These are phyloP conservation scores for Termitomyces titanicus DNA, from an alignment of 768 basidiomycete species.

Conservation along the genomic window DNA sequence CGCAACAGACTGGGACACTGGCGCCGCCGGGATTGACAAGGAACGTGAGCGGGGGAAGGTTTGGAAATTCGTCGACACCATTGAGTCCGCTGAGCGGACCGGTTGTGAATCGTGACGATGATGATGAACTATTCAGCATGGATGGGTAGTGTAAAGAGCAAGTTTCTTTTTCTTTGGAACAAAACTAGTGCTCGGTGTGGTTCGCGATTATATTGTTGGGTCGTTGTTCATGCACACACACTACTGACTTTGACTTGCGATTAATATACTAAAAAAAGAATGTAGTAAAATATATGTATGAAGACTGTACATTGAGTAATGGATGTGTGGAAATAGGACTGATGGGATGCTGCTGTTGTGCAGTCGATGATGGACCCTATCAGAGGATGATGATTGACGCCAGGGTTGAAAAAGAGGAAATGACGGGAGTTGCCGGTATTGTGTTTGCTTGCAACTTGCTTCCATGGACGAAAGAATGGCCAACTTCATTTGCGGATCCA, in stretches of 20 bases:
- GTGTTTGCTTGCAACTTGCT: not conserved
- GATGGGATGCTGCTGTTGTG: no score
- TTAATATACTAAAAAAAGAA: not conserved
- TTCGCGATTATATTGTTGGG: no score
- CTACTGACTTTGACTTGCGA: not conserved
- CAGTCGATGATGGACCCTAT: no score
- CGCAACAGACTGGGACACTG: constrained; percentile 11
- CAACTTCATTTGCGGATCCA: constrained; percentile 43
- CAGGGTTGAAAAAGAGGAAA: no score
- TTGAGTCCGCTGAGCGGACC: constrained; percentile 63
- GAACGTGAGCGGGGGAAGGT: constrained; percentile 35
- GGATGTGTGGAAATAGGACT: no score
- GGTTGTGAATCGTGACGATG: constrained; percentile 54
- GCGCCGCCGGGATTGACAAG: constrained; percentile 35
- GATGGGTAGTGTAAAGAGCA: constrained; percentile 33
- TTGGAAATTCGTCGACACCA: constrained; percentile 27
- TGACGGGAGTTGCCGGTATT: constrained; percentile 11
- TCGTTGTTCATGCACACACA: no score
- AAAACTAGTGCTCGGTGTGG: not conserved
- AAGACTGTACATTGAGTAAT: not conserved
- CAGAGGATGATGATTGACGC: no score
- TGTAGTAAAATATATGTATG: constrained; percentile 2
- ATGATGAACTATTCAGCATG: constrained; percentile 69
- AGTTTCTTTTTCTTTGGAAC: not conserved
- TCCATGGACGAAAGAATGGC: constrained; percentile 26